Evolutionary conservation across 352 stramenopile species (phyloP).

Genomic region (Phytophthora citrophthora): DNA sequence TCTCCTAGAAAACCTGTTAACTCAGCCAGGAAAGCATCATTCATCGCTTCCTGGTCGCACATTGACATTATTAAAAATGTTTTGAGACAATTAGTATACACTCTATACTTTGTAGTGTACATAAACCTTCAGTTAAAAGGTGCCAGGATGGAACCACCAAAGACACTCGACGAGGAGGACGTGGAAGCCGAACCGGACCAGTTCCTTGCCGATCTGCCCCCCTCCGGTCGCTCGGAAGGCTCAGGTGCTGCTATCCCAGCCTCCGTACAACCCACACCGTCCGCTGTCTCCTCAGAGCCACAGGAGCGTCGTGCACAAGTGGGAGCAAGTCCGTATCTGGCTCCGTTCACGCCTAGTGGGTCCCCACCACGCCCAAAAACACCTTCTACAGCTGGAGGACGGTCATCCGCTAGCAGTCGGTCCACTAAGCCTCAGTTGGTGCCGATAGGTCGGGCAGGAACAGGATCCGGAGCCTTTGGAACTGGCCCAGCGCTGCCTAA

Average conservation of each 20-base stretch:
- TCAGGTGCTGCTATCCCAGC: background rate
- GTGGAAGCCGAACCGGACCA: conserved; percentile 34
- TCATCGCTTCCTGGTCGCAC: no score
- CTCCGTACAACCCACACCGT: conserved; percentile 29
- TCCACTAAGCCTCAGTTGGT: conserved; percentile 63
- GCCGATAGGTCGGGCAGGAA: conserved; percentile 44
- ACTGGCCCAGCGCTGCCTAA: conserved; percentile 39
- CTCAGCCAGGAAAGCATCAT: conserved; percentile 13
- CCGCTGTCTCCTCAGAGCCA: conserved; percentile 27
- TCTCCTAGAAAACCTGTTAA: conserved; percentile 8
- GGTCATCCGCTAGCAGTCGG: conserved; percentile 3
- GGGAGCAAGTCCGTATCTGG: conserved; percentile 65
- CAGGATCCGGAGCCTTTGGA: conserved; percentile 9
- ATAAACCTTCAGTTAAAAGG: background rate
- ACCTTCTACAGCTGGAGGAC: conserved; percentile 41
- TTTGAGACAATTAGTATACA: no score
- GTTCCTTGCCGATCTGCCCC: conserved; percentile 33
- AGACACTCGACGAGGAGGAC: conserved; percentile 31
- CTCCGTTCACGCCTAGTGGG: conserved; percentile 74
- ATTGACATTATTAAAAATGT: no score
- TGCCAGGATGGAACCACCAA: conserved; percentile 19
- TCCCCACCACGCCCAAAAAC: conserved; percentile 64
- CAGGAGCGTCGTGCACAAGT: conserved; percentile 70
- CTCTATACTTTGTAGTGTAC: background rate
- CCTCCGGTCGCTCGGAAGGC: conserved; percentile 9